These are phyloP conservation scores for Globomyces sp. DNA, from an alignment of 371 early-diverging fungal species.

Conservation along the genomic window DNA sequence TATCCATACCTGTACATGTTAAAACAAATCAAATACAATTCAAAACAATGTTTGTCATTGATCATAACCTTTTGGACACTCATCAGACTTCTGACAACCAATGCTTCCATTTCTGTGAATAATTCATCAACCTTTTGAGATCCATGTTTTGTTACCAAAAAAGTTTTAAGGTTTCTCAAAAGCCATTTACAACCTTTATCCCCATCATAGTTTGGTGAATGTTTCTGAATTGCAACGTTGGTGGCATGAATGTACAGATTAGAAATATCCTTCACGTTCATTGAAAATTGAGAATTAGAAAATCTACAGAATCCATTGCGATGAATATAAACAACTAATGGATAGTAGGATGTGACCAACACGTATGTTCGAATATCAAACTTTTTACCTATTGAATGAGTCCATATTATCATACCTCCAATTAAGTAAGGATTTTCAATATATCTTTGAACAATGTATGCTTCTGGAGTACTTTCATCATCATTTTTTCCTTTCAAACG, in stretches of 20 bases:
- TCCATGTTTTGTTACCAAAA: conserved; percentile 47
- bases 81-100: conserved; percentile 54
- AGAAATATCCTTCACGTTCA: conserved; percentile 58
- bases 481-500: conserved; percentile 24
- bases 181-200: conserved; percentile 62
- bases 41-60: conserved; percentile 62
- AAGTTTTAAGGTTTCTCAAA: conserved; percentile 52
- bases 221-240: conserved; percentile 62
- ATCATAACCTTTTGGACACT: conserved; percentile 61
- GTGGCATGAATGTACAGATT: conserved; percentile 63
- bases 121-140: conserved; percentile 36
- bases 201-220: conserved; percentile 52
- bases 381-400: conserved; percentile 46
- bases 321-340: conserved; percentile 56
- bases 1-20: conserved; percentile 39
- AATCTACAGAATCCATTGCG: conserved; percentile 61
- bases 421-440: conserved; percentile 60
- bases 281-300: conserved; percentile 52
- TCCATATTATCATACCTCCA: conserved; percentile 37
- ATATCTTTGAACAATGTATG: conserved; percentile 62
- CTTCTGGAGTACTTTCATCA: conserved; percentile 46
- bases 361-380: conserved; percentile 59
- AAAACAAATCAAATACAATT: conserved; percentile 29
- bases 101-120: conserved; percentile 58
- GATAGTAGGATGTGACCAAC: conserved; percentile 57